These are phyloP conservation scores for Mimosa pudica DNA, from an alignment of 306 rosid genomes.

Conservation along the genomic window DNA sequence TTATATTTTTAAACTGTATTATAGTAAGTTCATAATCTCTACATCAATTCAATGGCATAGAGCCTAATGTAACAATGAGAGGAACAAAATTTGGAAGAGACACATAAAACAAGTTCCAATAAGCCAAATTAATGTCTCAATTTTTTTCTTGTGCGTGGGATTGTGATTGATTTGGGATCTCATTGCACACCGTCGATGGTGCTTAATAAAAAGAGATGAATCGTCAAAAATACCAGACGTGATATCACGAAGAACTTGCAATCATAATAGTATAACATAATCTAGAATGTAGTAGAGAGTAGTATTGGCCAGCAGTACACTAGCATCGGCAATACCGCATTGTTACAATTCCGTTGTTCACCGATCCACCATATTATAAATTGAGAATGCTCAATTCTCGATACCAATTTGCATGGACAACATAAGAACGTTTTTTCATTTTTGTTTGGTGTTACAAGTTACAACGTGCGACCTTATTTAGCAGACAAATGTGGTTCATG, in stretches of 20 bases:
- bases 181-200: not conserved
- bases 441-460: not conserved
- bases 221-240: not conserved
- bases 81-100: not conserved
- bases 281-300: not conserved
- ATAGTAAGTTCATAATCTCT: too few species aligned
- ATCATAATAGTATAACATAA: not conserved
- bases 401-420: not conserved
- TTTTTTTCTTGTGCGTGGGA: not conserved
- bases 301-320: not conserved
- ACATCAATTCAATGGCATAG: too few species aligned
- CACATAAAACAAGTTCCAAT: not conserved
- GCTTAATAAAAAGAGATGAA: not conserved
- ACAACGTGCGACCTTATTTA: not conserved
- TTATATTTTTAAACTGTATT: too few species aligned
- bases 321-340: too few species aligned
- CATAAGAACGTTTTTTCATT: not conserved
- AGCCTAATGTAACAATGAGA: not conserved
- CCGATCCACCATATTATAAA: not conserved
- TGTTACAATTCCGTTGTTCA: not conserved
- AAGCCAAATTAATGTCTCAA: not conserved
- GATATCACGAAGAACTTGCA: not conserved
- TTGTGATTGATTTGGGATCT: not conserved
- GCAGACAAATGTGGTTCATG: conserved; percentile 2
- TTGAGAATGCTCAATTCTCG: not conserved